phyloP scores from a whole-genome alignment of 345 rosid genomes.

The Murraya koenigii region DNA sequence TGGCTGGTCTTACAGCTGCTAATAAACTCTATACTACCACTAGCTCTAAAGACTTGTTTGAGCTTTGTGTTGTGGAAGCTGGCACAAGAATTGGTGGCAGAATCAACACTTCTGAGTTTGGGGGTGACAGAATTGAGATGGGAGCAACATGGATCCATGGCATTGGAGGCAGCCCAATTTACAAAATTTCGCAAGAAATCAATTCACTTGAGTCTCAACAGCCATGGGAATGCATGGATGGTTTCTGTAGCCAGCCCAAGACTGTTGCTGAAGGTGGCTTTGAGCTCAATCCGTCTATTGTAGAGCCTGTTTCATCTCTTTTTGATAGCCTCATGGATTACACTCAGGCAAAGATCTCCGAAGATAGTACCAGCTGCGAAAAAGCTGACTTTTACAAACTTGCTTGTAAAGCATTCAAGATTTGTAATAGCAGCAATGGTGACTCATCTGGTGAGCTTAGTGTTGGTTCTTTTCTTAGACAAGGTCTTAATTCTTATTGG shows the following conservation, averaged over 20 bases:
- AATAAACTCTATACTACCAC: conserved; percentile 66
- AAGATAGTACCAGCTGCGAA: conserved; percentile 13
- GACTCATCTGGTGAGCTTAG: conserved; percentile 34
- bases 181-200: conserved; percentile 65
- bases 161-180: conserved; percentile 85
- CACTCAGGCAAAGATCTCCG: conserved; percentile 57
- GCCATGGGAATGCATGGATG: conserved; percentile 99
- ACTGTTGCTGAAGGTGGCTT: conserved; percentile 80
- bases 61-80: conserved; percentile 83
- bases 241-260: conserved; percentile 44
- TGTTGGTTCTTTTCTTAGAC: conserved; percentile 59
- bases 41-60: conserved; percentile 48
- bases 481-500: conserved; percentile 61
- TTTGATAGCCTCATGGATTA: conserved; percentile 79
- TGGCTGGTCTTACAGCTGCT: conserved; percentile 96
- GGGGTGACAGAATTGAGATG: conserved; percentile 90
- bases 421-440: conserved; percentile 31
- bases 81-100: conserved; percentile 92
- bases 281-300: conserved; percentile 43
- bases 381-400: conserved; percentile 30
- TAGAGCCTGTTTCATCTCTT: conserved; percentile 53
- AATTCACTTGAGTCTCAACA: conserved; percentile 60
- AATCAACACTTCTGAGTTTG: conserved; percentile 82
- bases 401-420: conserved; percentile 40
- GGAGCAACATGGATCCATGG: conserved; percentile 99